phyloP scores from a whole-genome alignment of 169 alveolate genomes.

The Plasmodium sp. region DNA sequence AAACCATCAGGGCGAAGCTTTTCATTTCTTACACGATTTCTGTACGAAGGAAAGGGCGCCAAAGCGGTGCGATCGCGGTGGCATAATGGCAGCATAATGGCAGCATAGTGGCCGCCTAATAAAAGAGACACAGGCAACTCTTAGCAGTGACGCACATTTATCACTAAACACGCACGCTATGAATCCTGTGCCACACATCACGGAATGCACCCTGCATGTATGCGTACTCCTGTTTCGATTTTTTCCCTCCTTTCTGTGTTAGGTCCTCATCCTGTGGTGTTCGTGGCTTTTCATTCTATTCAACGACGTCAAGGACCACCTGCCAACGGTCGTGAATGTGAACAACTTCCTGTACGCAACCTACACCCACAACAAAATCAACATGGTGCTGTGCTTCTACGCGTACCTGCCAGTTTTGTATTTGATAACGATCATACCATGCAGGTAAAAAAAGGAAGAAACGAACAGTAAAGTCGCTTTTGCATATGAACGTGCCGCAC shows the following conservation, averaged over 20 bases:
- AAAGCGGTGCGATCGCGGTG: not conserved
- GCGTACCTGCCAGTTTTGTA: slow-evolving; percentile 61
- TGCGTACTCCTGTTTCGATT: not conserved
- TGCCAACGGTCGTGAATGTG: slow-evolving; percentile 35
- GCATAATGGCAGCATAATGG: not conserved
- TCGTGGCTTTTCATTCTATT: slow-evolving; percentile 71
- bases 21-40: slow-evolving; percentile 9
- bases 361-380: slow-evolving; percentile 52
- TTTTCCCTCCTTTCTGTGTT: not conserved
- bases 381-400: slow-evolving; percentile 46
- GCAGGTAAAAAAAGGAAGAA: slow-evolving; percentile 46
- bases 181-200: not conserved
- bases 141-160: not conserved
- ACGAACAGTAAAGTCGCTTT: not conserved
- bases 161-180: not conserved
- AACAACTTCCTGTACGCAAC: slow-evolving; percentile 70
- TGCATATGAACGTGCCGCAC: not conserved
- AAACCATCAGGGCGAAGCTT: slow-evolving; percentile 9
- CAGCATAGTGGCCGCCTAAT: not conserved
- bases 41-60: not conserved
- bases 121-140: not conserved
- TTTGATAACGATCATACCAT: slow-evolving; percentile 66
- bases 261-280: slow-evolving; percentile 47
- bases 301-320: slow-evolving; percentile 44
- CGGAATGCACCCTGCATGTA: not conserved